Evolutionary conservation across 129 eudicot genomes (phyloP), one percentile per base, ranked within the genome.

Genomic region (Erigeron canadensis): DNA sequence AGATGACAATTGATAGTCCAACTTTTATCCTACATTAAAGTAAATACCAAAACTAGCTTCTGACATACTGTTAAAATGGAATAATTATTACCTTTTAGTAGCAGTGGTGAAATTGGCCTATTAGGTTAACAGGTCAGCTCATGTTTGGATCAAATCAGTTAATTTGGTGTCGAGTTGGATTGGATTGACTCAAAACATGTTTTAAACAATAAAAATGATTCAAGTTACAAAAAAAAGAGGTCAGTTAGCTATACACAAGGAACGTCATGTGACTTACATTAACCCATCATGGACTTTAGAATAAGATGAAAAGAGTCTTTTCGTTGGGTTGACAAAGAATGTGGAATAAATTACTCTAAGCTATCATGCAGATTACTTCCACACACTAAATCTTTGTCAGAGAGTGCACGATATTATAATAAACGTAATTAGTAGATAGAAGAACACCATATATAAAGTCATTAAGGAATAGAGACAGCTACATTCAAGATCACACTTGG

Each of bases 361-460:
- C 38, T 18, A 9, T 5, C 34, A 57, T 57, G 63, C 15, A 57
- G 10, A 57, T 57, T 10, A 57, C 63, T 57, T 57, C 22, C 38
- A 22, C 59, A 19, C 37, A 9, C 15, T 57, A 1, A 28, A 57
- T 22, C 38, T 57, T 57, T 37, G 22, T 19, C 63, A 57, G 5
- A 19, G 37, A 57, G 6, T 59, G 64, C 42, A 59, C 8, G 7
- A 9, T 16, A 37, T 28, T 28, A 15, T 61, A 60, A 17, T 10
- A 17, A 46, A 15, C 12, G 47, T 3, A 73, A 58, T 13, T 19
- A 39, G 65, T 28, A 54, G 39, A 16, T 37, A 19, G 48, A 19
- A 28, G 51, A 71, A 44, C 54, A 44, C 10, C 79, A 40, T 74
- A 39, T 16, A 10, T 38, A 65, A 9, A 44, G 65, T 58, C 42